Evolutionary conservation across 768 basidiomycete genomes (phyloP), one percentile per base, ranked within the genome.

Genomic region (Mycena polygramma): DNA sequence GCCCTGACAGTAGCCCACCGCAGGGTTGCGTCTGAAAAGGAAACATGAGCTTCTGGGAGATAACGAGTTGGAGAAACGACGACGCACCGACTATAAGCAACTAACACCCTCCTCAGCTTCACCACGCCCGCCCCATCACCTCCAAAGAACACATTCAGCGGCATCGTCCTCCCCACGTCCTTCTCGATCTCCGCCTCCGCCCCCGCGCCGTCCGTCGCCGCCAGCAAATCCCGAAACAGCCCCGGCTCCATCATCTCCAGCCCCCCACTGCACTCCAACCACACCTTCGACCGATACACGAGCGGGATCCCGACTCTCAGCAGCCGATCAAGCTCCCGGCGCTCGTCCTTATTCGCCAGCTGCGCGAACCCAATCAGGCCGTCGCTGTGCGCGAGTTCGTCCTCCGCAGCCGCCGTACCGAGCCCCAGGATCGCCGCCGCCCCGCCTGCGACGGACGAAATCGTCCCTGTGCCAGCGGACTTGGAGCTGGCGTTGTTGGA

Each of bases 81-180:
- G 22, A 81, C 93, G 77, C 66, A 95, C 97, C 94, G 90, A 77
- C 96, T 96, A 79, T 97, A 99, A 0, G 97, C 98, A 55, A 87
- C 88, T 81, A 99, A 84, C 45, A 99, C 95, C 72, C 96, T 87
- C 61, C 97, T 85, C 64, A 99, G 81, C 81, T 99, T 99, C 59
- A 91, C 88, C 15, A 98, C 96, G 4, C 98, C 98, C 0, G 91
- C 94, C 0, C 98, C 98, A 79, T 98, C 96, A 0, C 97, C 96
- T 0, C 96, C 98, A 82, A 98, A 99, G 84, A 98, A 99, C 37
- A 99, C 88, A 76, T 98, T 98, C 52, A 95, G 81, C 0, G 97
- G 96, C 93, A 97, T 92, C 75, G 96, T 94, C 85, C 93, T 81
- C 70, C 93, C 91, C 0, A 96, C 93, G 76, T 99, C 97, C 82